phyloP scores from a whole-genome alignment of 768 basidiomycete species.

The Lepiota brunneoincarnata region DNA sequence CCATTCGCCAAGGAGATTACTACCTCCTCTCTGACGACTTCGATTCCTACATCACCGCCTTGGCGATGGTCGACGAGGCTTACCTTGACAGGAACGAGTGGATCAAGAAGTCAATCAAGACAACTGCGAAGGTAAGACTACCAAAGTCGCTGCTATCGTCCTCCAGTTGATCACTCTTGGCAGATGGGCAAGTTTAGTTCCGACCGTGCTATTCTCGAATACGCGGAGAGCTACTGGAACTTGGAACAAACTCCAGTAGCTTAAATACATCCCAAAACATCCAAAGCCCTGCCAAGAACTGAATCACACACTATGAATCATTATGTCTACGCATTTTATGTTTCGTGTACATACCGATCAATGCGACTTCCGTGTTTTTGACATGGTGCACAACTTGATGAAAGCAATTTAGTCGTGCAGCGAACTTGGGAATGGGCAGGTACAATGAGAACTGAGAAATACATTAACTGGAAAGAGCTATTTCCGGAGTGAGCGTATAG shows the following conservation, averaged over 20 bases:
- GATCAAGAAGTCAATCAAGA: conserved; percentile 88
- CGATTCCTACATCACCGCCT: conserved; percentile 79
- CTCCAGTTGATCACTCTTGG: not conserved
- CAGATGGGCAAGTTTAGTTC: conserved; percentile 98
- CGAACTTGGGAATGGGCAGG: not conserved
- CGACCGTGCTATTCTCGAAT: conserved; percentile 89
- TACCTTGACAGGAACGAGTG: conserved; percentile 83
- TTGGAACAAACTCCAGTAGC: conserved; percentile 46
- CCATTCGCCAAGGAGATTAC: conserved; percentile 72
- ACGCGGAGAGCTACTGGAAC: conserved; percentile 88
- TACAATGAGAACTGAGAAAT: not conserved
- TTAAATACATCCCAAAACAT: not conserved
- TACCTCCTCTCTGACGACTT: conserved; percentile 92
- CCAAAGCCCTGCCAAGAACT: no score
- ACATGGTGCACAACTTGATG: no score
- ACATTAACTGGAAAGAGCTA: not conserved
- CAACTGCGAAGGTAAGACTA: conserved; percentile 63
- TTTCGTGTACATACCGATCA: no score
- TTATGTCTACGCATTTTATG: no score
- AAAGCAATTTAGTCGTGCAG: no score
- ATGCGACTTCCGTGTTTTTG: no score
- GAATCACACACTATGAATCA: not conserved
- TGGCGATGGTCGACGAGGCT: conserved; percentile 84
- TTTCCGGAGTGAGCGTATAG: not conserved
- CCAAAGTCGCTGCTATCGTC: not conserved